These are phyloP conservation scores for Immersiporthe knoxdaviesiana DNA, from an alignment of 2,329 filamentous ascomycete species.

Conservation along the genomic window DNA sequence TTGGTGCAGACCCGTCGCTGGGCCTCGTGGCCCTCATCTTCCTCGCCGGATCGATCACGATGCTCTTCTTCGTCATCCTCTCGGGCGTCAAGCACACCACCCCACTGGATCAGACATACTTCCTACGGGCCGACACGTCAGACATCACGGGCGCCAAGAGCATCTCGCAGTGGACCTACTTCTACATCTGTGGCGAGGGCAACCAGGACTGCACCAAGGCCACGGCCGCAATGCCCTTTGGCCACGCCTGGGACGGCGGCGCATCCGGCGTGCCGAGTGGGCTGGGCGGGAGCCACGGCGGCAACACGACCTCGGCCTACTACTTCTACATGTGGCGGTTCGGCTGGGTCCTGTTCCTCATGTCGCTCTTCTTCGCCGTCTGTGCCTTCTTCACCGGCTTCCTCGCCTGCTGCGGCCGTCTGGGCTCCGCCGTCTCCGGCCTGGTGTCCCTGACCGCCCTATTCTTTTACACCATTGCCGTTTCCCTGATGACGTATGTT, in stretches of 20 bases:
- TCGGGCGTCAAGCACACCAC: constrained; percentile 52
- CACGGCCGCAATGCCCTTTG: constrained; percentile 68
- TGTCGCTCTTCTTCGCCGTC: constrained; percentile 78
- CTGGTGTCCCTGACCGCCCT: constrained; percentile 62
- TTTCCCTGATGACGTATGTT: constrained; percentile 75
- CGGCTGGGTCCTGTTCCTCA: constrained; percentile 88
- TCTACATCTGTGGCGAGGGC: constrained; percentile 73
- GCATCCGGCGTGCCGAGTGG: constrained; percentile 47
- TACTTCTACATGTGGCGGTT: constrained; percentile 90
- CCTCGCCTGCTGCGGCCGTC: constrained; percentile 70
- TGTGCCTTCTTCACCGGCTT: constrained; percentile 69
- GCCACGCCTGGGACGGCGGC: constrained; percentile 67
- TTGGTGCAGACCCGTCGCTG: constrained; percentile 44
- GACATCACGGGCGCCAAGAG: constrained; percentile 70
- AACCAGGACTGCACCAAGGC: constrained; percentile 67
- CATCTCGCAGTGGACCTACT: constrained; percentile 85
- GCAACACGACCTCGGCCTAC: constrained; percentile 56
- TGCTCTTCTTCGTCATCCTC: constrained; percentile 64
- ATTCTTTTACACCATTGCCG: constrained; percentile 70
- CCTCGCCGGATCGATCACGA: constrained; percentile 53
- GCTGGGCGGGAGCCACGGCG: constrained; percentile 50
- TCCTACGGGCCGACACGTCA: constrained; percentile 78
- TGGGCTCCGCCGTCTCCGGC: constrained; percentile 70
- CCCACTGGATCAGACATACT: constrained; percentile 77
- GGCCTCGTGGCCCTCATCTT: constrained; percentile 52